Base-by-base conservation (phyloP, 108 stramenopile genomes). In the Discostella stelligeroides region DNA sequence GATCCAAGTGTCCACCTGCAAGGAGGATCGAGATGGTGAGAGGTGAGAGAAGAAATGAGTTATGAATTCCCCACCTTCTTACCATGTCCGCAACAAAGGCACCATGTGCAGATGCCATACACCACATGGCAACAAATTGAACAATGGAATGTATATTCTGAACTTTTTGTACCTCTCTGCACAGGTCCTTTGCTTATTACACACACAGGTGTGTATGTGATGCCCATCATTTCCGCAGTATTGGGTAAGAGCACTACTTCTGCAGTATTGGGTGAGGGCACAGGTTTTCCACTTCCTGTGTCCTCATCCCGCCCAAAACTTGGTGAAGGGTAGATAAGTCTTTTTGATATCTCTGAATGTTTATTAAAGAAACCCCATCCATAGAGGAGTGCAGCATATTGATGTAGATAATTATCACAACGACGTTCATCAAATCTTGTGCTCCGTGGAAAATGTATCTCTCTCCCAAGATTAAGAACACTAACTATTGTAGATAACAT, bases 401-500 rank as follows among this genome's bases (percentile, higher is more conserved):
- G 60, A 28, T 60, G 70, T 49, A 94, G 80, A 50, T 91, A 94
- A 39, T 71, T 78, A 60, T 89, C 89, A 60, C 85, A 84, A 27
- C 84, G 83, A 18, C 74, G 68, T 10, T 83, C 80, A 37, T 82
- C 64, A 34, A 63, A 66, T n/a, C 66, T 45, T 12, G 88, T n/a
- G n/a, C n/a, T n/a, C n/a, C n/a, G 88, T 29, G 89, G 54, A 7
- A 89, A 68, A 17, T 66, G 82, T 69, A 86, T 46, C 61, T 75
- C 81, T 42, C 71, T 66, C 13, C 81, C 76, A 61, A 64, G 61
- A 17, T 68, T 80, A 8, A 94, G 69, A 7, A 91, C 92, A 64
- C 88, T 89, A 29, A 87, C 68, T 50, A 94, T 88, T 13, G 89
- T 84, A 7, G 89, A 81, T 23, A 94, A 60, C 89, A 94, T 94